Conservation (phyloP, 2,329 filamentous ascomycete genomes). For the Microdochium trichocladiopsis region DNA sequence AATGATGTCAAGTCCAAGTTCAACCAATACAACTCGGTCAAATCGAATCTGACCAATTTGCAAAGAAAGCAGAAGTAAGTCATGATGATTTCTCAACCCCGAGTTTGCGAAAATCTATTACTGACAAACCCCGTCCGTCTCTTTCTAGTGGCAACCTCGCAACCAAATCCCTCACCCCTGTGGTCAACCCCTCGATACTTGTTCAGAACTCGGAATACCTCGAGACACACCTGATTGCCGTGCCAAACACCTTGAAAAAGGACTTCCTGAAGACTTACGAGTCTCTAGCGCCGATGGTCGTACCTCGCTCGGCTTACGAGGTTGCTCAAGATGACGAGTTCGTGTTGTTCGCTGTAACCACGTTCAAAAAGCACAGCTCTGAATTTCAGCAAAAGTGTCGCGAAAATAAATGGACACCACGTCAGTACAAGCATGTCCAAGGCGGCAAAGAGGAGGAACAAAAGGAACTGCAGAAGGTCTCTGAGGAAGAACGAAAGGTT, state of each 20-base stretch:
- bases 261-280: slow-evolving; percentile 90
- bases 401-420: slow-evolving; percentile 89
- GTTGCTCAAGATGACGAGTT: slow-evolving; percentile 87
- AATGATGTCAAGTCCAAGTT: slow-evolving; percentile 94
- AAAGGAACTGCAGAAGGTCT: slow-evolving; percentile 74
- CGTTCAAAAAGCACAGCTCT: slow-evolving; percentile 82
- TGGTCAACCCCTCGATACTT: slow-evolving; percentile 74
- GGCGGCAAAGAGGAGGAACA: slow-evolving; percentile 86
- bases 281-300: slow-evolving; percentile 82
- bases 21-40: slow-evolving; percentile 87
- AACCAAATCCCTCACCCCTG: slow-evolving; percentile 85
- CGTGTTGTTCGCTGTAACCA: slow-evolving; percentile 77
- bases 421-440: slow-evolving; percentile 89
- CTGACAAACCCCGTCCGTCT: not conserved
- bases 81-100: not conserved
- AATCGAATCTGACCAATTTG: slow-evolving; percentile 72
- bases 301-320: slow-evolving; percentile 77
- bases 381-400: slow-evolving; percentile 91
- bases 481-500: slow-evolving; percentile 80
- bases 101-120: slow-evolving; percentile 5
- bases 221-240: slow-evolving; percentile 88
- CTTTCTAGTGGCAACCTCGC: slow-evolving; percentile 73
- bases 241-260: slow-evolving; percentile 72
- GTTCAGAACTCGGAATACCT: slow-evolving; percentile 93
- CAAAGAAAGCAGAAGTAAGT: slow-evolving; percentile 73